These are phyloP conservation scores for Populus davidiana DNA, from an alignment of 345 rosid species.

Conservation along the genomic window DNA sequence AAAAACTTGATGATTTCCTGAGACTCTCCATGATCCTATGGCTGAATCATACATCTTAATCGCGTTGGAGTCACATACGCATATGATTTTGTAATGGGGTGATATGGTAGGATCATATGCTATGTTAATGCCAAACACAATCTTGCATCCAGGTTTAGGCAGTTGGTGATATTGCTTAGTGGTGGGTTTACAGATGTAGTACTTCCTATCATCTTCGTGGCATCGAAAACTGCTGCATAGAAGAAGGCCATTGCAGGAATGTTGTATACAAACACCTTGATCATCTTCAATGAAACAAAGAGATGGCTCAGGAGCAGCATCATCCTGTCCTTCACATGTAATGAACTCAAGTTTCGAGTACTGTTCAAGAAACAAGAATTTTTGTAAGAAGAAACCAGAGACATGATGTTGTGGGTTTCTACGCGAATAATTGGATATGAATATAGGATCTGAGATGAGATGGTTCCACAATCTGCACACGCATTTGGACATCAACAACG, in stretches of 20 bases:
- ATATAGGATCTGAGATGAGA: conserved; percentile 21
- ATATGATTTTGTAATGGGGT: conserved; percentile 17
- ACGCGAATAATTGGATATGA: conserved; percentile 11
- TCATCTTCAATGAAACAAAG: conserved; percentile 24
- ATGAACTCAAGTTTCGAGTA: conserved; percentile 8
- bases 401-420: too few species aligned
- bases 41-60: conserved; percentile 17
- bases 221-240: conserved; percentile 34
- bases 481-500: conserved; percentile 22
- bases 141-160: conserved; percentile 13
- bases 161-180: conserved; percentile 22
- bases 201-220: conserved; percentile 16
- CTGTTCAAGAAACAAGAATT: conserved; percentile 4
- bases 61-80: conserved; percentile 20
- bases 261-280: conserved; percentile 15
- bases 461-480: conserved; percentile 30
- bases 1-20: not conserved
- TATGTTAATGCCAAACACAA: conserved; percentile 16
- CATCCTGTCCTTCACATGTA: not conserved
- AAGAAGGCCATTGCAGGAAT: conserved; percentile 32
- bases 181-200: conserved; percentile 29
- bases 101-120: conserved; percentile 23
- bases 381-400: conserved; percentile 24
- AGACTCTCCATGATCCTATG: conserved; percentile 23
- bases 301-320: conserved; percentile 17